phyloP scores from a whole-genome alignment of 2,329 filamentous ascomycete species.

The Alternaria infectoria region DNA sequence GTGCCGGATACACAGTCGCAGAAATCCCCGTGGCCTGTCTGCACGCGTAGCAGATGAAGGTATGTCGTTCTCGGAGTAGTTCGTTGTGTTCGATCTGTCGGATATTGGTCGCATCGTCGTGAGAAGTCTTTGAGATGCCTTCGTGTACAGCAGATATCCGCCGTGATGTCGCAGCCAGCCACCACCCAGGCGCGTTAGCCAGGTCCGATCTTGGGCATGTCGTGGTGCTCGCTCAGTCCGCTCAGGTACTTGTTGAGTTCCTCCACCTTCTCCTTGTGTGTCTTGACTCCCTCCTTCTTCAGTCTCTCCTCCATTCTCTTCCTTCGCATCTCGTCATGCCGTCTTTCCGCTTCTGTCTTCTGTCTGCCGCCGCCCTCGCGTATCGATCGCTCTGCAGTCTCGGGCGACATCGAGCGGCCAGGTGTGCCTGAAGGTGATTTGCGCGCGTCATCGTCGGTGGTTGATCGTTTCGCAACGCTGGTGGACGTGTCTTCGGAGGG shows the following conservation, averaged over 20 bases:
- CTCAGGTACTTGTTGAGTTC: slow-evolving; percentile 94
- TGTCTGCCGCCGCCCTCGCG: slow-evolving; percentile 41
- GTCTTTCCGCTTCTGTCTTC: slow-evolving; percentile 85
- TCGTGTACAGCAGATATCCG: not conserved
- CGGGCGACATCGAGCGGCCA: slow-evolving; percentile 44
- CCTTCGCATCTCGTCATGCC: slow-evolving; percentile 79
- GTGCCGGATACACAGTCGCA: not conserved
- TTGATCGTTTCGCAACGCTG: slow-evolving; percentile 26
- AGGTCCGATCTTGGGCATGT: slow-evolving; percentile 73
- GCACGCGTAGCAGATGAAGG: not conserved
- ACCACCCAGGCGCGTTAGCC: slow-evolving; percentile 49
- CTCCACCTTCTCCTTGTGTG: slow-evolving; percentile 95
- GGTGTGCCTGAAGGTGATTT: slow-evolving; percentile 32
- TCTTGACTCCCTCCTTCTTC: slow-evolving; percentile 86
- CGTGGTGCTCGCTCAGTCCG: slow-evolving; percentile 92
- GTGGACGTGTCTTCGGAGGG: slow-evolving; percentile 17
- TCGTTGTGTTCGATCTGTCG: not conserved
- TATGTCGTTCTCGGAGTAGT: not conserved
- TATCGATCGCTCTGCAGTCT: slow-evolving; percentile 32
- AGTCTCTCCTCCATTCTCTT: slow-evolving; percentile 84
- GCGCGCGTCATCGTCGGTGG: slow-evolving; percentile 9
- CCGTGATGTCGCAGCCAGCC: not conserved
- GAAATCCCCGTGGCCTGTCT: not conserved
- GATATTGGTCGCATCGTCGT: not conserved
- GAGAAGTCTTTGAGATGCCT: not conserved